phyloP scores from a whole-genome alignment of 768 basidiomycete genomes.

The Termitomyces sp. region DNA sequence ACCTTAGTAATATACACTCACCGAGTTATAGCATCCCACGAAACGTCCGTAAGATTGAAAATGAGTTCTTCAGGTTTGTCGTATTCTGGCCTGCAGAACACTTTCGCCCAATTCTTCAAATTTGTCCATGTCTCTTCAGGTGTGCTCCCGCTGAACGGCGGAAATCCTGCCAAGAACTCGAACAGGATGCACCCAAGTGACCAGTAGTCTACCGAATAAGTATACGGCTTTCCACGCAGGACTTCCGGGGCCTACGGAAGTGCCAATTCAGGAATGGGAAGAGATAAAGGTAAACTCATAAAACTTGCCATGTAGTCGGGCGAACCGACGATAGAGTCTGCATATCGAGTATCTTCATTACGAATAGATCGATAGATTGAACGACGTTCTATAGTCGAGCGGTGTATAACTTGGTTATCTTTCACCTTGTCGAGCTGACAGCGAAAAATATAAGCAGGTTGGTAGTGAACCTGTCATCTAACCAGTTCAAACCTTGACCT shows the following conservation, averaged over 20 bases:
- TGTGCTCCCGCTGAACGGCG: constrained; percentile 93
- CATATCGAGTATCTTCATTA: constrained; percentile 86
- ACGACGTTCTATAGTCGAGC: constrained; percentile 91
- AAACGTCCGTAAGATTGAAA: constrained; percentile 89
- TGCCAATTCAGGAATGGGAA: not conserved
- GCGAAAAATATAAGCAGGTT: not conserved
- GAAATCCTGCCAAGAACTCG: constrained; percentile 95
- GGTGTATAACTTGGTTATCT: constrained; percentile 82
- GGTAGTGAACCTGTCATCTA: not conserved
- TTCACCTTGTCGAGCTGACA: constrained; percentile 91
- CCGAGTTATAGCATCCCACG: constrained; percentile 94
- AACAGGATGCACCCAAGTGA: constrained; percentile 97
- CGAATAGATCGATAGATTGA: constrained; percentile 93
- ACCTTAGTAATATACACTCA: constrained; percentile 27
- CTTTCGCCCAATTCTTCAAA: constrained; percentile 95
- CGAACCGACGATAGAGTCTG: constrained; percentile 96
- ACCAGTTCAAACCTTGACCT: constrained; percentile 64
- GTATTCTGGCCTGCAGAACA: constrained; percentile 88
- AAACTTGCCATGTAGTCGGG: constrained; percentile 89
- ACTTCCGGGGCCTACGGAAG: constrained; percentile 70
- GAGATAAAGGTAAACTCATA: not conserved
- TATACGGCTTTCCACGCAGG: constrained; percentile 90
- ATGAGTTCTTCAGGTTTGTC: constrained; percentile 94
- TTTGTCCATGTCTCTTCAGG: constrained; percentile 99
- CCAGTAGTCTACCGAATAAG: constrained; percentile 97